Evolutionary conservation across 108 stramenopile species (phyloP), one percentile per base, ranked within the genome.

Genomic region (Heterococcus sp.): DNA sequence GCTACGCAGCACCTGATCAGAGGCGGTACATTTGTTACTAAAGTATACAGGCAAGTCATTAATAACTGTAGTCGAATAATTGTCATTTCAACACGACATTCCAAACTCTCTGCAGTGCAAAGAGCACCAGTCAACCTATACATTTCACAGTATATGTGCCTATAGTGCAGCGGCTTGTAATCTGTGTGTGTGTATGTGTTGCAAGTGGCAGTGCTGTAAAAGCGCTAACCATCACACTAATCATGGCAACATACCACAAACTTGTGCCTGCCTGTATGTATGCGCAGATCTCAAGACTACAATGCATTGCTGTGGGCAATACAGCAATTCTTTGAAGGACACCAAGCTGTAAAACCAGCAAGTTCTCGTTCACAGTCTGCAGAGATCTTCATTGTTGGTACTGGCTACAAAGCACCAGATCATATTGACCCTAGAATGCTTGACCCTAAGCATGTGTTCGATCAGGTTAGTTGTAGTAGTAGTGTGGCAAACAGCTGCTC

Each of bases 321-420:
- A 66, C 90, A 96, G 88, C 95, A 97, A 86, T 92, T 99, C 40
- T 99, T 99, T 86, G 78, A 86, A 28, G 74, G 70, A 26, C 72
- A 79, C 78, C 78, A 79, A 66, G 74, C 30, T 28, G 93, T 96
- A 72, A 99, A 99, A 84, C 99, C 99, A 2, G 90, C 88, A 33
- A 94, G 95, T 28, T 91, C 90, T 66, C 90, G 99, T 33, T 82
- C 84, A 28, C 95, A 96, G 75, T 94, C 93, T 37, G 96, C 99
- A 0, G 99, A 99, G 85, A 99, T 99, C 78, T 99, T 99, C 89
- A 91, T 98, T 68, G 89, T 98, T 4, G 96, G 96, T 85, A 70
- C 77, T 65, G 89, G 89, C 29, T 99, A 95, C 84, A 82, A 90
- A 26, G 91, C 91, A 4, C 97, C 99, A 0, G 89, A 92, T 65